Base-by-base conservation (phyloP, 345 rosid species). In the Murraya paniculata region DNA sequence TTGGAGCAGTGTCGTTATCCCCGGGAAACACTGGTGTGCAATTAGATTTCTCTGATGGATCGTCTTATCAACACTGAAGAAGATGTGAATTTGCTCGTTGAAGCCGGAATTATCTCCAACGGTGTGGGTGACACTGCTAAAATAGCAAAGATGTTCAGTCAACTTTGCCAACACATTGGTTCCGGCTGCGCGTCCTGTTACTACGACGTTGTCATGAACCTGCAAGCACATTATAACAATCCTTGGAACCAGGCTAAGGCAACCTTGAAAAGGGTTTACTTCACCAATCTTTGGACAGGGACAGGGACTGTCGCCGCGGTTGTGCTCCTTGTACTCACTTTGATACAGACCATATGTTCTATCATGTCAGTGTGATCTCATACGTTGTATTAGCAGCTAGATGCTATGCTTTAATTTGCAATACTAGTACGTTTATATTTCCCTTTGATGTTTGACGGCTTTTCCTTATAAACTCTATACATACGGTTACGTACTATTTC, bases 11-110 rank as follows among this genome's bases (percentile, higher is more conserved):
- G 76, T n/a, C 77, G 72, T 38, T 72, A 72, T 22, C 77, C 71
- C 10, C 27, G 25, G 11, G 45, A 72, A 13, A 73, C 72, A 8
- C 66, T 55, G 31, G 57, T 72, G 2, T 72, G 81, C 77, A 57
- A 27, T 36, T 72, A 53, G 48, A n/a, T 78, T 25, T 21, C 24
- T 14, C 39, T 64, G 4, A 45, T 19, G 41, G 41, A 38, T 38
- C 41, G 41, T 38, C 6, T 7, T 38, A 38, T 38, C 6, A 48
- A 64, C n/a, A 78, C 72, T 31, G 72, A 60, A 9, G 59, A 78
- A 55, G 81, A 78, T 33, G 81, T 78, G 56, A 56, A 64, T 25
- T 57, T 72, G 72, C 81, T 72, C 9, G 71, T 65, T 30, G 81
- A 72, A 22, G 45, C 64, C 28, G 60, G 68, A n/a, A 55, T 72